Evolutionary conservation across 139 green algal genomes (phyloP).

Genomic region (Chlamydomonas sphaeroides): DNA sequence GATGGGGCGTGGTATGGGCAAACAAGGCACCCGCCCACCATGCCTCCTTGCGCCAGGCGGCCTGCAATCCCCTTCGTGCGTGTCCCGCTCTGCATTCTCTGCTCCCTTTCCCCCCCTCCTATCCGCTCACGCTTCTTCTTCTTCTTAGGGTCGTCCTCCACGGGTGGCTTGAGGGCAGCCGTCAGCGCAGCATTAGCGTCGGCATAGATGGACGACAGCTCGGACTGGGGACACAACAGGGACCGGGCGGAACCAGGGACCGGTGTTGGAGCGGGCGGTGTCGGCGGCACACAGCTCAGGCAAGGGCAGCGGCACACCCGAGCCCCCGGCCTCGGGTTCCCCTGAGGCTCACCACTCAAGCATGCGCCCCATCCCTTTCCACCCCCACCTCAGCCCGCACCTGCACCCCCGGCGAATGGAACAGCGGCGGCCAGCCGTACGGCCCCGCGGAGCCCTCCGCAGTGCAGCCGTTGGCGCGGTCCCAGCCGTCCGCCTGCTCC

Average conservation of each 20-base stretch:
- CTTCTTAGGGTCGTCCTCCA: conserved; percentile 38
- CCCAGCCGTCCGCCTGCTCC: not conserved
- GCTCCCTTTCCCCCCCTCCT: no score
- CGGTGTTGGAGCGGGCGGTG: no score
- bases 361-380: not conserved
- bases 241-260: no score
- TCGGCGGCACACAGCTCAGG: no score
- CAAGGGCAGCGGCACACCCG: no score
- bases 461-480: conserved; percentile 16
- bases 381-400: not conserved
- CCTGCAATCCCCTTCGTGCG: no score
- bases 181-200: conserved; percentile 1
- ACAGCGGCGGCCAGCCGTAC: conserved; percentile 31
- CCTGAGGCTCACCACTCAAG: not conserved
- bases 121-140: not conserved
- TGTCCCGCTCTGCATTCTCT: no score
- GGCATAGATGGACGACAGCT: conserved; percentile 13
- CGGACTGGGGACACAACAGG: conserved; percentile 14
- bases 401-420: conserved; percentile 7
- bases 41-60: no score
- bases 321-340: no score
- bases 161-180: not conserved
- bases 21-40: no score
- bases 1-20: no score
- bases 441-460: not conserved